Evolutionary conservation across 2,329 filamentous ascomycete species (phyloP).

Genomic region (Botryotinia narcissicola): DNA sequence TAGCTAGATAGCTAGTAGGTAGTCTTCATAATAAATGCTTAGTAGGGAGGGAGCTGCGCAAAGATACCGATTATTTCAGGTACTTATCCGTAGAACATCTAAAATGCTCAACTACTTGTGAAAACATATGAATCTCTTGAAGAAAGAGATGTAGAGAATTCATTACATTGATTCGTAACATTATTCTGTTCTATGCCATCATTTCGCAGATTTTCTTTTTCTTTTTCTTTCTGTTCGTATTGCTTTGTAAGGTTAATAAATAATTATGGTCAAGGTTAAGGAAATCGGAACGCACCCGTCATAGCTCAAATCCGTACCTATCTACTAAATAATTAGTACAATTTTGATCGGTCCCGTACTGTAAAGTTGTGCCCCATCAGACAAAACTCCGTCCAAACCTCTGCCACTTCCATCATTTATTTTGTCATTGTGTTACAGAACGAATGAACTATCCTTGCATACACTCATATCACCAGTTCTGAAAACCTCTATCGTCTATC

Average conservation of each 20-base stretch:
- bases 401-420: slow-evolving; percentile 15
- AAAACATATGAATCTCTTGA: background rate
- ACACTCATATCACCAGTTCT: slow-evolving; percentile 18
- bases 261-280: background rate
- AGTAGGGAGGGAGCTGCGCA: too few relatives aligned
- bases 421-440: slow-evolving; percentile 16
- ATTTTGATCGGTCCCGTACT: background rate
- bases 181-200: background rate
- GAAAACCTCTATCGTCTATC: slow-evolving; percentile 24
- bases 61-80: background rate
- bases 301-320: slow-evolving; percentile 12
- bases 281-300: background rate
- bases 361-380: background rate
- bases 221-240: background rate
- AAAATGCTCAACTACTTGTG: background rate
- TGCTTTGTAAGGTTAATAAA: slow-evolving; percentile 17
- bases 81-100: background rate
- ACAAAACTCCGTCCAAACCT: background rate
- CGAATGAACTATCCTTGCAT: slow-evolving; percentile 16
- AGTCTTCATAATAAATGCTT: background rate
- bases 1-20: background rate
- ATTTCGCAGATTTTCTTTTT: background rate
- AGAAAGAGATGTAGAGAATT: background rate
- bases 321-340: background rate
- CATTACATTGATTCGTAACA: background rate